phyloP scores from a whole-genome alignment of 1,284 basidiomycete genomes.

The Salmacisia buchloeana region DNA sequence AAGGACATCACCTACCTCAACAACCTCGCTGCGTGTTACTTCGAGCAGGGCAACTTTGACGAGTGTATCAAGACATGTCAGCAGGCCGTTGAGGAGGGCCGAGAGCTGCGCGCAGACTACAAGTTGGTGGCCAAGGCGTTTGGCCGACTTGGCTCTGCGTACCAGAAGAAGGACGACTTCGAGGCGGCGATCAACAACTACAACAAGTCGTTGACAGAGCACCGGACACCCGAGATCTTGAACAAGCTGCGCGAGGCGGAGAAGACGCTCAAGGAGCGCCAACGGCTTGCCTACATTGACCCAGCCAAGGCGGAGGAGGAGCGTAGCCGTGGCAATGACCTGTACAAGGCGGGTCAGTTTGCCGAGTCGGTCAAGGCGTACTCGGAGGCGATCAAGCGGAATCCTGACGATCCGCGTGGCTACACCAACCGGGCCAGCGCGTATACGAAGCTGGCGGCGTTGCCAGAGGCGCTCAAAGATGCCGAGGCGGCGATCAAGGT shows the following conservation, averaged over 20 bases:
- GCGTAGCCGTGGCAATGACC: slow-evolving; percentile 82
- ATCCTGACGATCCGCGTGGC: slow-evolving; percentile 79
- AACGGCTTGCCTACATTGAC: slow-evolving; percentile 79
- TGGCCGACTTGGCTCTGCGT: slow-evolving; percentile 81
- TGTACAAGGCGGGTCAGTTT: slow-evolving; percentile 66
- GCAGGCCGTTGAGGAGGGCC: slow-evolving; percentile 89
- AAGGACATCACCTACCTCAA: slow-evolving; percentile 85
- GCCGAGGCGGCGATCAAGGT: slow-evolving; percentile 86
- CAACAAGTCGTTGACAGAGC: slow-evolving; percentile 75
- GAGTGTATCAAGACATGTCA: slow-evolving; percentile 86
- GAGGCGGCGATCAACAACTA: slow-evolving; percentile 59
- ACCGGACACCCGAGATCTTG: slow-evolving; percentile 88
- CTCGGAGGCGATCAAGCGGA: slow-evolving; percentile 92
- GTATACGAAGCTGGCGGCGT: slow-evolving; percentile 87
- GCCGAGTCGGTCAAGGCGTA: slow-evolving; percentile 81
- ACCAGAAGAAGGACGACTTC: slow-evolving; percentile 75
- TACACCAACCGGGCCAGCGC: slow-evolving; percentile 97
- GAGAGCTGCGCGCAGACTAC: slow-evolving; percentile 59
- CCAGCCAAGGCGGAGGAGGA: slow-evolving; percentile 76
- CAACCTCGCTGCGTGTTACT: slow-evolving; percentile 70
- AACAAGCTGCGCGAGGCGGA: slow-evolving; percentile 74
- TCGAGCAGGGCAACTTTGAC: slow-evolving; percentile 86
- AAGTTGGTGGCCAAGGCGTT: slow-evolving; percentile 66
- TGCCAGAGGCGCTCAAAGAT: slow-evolving; percentile 95
- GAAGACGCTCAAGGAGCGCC: slow-evolving; percentile 69